Conservation (phyloP, 805 yeast genomes). For the Hanseniaspora clermontiae region DNA sequence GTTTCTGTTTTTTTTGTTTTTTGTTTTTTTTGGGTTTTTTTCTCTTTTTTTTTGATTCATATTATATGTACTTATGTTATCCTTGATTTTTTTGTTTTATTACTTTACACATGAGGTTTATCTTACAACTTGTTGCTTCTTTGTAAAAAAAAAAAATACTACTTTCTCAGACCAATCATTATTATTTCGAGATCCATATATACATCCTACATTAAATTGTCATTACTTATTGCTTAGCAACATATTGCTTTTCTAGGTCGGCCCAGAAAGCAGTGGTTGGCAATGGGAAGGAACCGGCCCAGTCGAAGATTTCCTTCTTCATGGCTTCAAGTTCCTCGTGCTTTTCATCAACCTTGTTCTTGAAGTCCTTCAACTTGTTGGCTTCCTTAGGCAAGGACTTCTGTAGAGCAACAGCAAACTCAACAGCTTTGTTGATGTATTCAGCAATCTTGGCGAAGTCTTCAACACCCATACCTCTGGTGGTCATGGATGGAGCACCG, state of each 20-base stretch:
- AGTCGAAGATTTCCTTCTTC: slow-evolving; percentile 66
- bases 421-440: slow-evolving; percentile 70
- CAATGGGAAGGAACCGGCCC: slow-evolving; percentile 85
- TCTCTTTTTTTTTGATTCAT: not conserved
- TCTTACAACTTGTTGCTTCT: no score
- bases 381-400: slow-evolving; percentile 75
- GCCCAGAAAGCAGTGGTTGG: slow-evolving; percentile 23
- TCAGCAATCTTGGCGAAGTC: slow-evolving; percentile 72
- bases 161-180: not conserved
- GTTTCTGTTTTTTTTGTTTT: no score
- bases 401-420: slow-evolving; percentile 66
- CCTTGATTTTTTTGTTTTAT: not conserved
- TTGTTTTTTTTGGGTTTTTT: no score
- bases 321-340: slow-evolving; percentile 53
- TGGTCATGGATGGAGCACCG: slow-evolving; percentile 98
- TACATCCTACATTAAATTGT: not conserved
- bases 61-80: not conserved
- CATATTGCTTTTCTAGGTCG: slow-evolving; percentile 10
- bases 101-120: not conserved
- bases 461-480: slow-evolving; percentile 84
- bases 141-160: not conserved
- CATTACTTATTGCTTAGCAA: slow-evolving; percentile 7
- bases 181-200: not conserved
- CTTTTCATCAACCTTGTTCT: slow-evolving; percentile 62
- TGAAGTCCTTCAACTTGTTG: slow-evolving; percentile 91